Evolutionary conservation across 805 yeast genomes (phyloP).

Genomic region (Zygoascus bituminiphila): DNA sequence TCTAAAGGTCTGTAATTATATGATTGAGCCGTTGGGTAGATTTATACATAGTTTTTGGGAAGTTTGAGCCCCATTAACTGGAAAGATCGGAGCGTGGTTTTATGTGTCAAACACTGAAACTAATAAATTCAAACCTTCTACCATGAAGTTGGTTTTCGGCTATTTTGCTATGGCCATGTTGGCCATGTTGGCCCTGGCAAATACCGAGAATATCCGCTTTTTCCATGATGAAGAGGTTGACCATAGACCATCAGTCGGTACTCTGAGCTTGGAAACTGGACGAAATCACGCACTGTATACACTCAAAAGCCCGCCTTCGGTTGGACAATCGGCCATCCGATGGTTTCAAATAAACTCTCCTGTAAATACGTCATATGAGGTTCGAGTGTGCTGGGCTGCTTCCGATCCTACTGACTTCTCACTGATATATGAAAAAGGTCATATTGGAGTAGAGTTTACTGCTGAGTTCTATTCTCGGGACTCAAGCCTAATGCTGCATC

Average conservation of each 20-base stretch:
- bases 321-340: slow-evolving; percentile 1
- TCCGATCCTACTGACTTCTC: slow-evolving; percentile 24
- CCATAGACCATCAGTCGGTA: neutral
- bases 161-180: neutral
- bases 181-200: slow-evolving; percentile 3
- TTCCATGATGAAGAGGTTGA: neutral
- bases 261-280: neutral
- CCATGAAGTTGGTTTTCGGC: neutral
- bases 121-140: no score
- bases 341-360: slow-evolving; percentile 8
- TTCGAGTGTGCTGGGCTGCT: slow-evolving; percentile 31
- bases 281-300: neutral
- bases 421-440: slow-evolving; percentile 13
- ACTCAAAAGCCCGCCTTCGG: slow-evolving; percentile 4
- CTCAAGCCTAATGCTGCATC: slow-evolving; percentile 9
- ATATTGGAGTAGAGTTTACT: slow-evolving; percentile 8
- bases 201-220: slow-evolving; percentile 11
- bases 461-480: slow-evolving; percentile 13
- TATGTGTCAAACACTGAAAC: no score
- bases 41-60: no score
- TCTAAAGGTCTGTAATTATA: no score
- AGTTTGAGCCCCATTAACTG: neutral
- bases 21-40: no score
- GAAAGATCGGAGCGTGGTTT: no score
- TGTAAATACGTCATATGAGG: slow-evolving; percentile 18